Base-by-base conservation (phyloP, 768 basidiomycete genomes). In the Russula emetica region DNA sequence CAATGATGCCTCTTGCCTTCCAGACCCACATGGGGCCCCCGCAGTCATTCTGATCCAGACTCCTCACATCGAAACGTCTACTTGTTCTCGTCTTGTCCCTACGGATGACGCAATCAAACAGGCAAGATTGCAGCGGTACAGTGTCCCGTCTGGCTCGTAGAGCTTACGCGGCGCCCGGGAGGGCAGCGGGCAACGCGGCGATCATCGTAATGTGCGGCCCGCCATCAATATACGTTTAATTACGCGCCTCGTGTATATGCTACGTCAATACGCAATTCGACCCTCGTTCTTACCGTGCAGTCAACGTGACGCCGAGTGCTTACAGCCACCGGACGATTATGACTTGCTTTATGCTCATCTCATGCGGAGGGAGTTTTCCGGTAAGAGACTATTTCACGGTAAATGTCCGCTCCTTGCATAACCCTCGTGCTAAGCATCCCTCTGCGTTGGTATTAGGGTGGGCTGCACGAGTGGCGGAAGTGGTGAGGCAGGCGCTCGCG, bases 401-500 rank as follows among this genome's bases (percentile, higher is more conserved):
- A 47, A 47, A 7, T 36, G 7, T 40, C 26, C 30, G 10, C 7
- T 38, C 50, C 56, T 58, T 16, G 34, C 42, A 53, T n/a, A 42
- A 54, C 26, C 42, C 47, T 58, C 56, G 44, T 58, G 56, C 42
- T 26, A 2, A 42, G 32, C 44, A 34, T 47, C 18, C 24, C 20
- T 30, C 45, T 54, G 9, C 60, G 16, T 20, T 34, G 40, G 32
- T 22, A 42, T 42, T 22, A 52, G 28, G 44, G 30, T 28, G 34
- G 34, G 55, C 36, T 40, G 47, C 52, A 49, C 57, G 30, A 53
- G 58, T 40, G 53, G 53, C 44, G 53, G 58, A 55, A 55, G 63
- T 49, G 45, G 53, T 60, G 58, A 64, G 63, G 63, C 63, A 38
- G 34, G 24, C 34, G 24, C 54, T 55, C 26, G 38, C 20, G 38